Evolutionary conservation across 2,329 filamentous ascomycete species (phyloP), one percentile per base, ranked within the genome.

Genomic region (Lecanoromycetidae sp.): DNA sequence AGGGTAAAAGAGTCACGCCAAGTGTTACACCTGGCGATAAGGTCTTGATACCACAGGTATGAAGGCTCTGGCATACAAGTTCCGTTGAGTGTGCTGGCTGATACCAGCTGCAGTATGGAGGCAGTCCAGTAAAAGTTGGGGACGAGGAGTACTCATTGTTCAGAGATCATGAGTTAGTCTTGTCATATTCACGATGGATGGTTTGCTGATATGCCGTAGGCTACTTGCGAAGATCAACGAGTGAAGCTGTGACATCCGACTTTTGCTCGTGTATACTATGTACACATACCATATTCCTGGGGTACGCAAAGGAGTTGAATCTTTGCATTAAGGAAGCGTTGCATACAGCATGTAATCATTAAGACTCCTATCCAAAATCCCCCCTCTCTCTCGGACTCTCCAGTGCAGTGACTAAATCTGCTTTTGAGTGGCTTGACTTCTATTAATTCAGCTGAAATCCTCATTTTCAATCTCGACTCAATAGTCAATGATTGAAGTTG

Each of bases 181-280:
- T 30, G 5, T 6, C 17, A 19, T 22, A 23, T 8, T 25, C 10
- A 8, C 7, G 10, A 7, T 26, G 10, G 25, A 6, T 3, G 7
- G 13, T 33, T 35, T 39, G 36, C 46, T 54, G 7, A 29, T 38
- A 10, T 19, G n/a, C 20, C 32, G 22, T 60, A 95, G 90, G 68
- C 86, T 98, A 58, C 80, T 98, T 52, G 91, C 91, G 67, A 98
- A 96, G 83, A 94, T 98, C 78, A 94, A 87, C 71, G 90, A 96
- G 77, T 94, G 85, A 74, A 75, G 41, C 13, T 4, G 2, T 34
- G 8, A 26, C 15, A n/a, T 13, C 17, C 17, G 20, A 26, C 26
- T 7, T 19, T 35, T 27, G n/a, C 20, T 30, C 27, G 43, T 53
- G 51, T 55, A 55, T 36, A 34, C 50, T 53, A 53, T 54, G 48